Conservation (phyloP, 257 asterid species). For the Nicotiana tomentosiformis region DNA sequence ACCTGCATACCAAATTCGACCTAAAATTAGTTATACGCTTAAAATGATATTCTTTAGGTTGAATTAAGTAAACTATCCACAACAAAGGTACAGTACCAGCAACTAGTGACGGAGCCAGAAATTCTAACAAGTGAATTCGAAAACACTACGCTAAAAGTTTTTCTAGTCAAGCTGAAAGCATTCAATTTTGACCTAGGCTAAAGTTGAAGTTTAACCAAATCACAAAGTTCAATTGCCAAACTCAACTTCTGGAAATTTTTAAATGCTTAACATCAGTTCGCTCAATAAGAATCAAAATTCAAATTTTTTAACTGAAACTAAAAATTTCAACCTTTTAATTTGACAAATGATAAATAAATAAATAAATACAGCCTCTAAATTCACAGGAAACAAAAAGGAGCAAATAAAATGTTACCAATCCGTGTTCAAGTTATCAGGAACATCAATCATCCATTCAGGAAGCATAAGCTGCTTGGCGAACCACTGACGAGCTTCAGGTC, state of each 20-base stretch:
- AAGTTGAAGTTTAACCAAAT: not conserved
- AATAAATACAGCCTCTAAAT: not conserved
- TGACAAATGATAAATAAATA: not conserved
- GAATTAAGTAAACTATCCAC: not conserved
- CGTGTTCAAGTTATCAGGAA: slow-evolving; percentile 54
- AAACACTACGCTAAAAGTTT: too few relatives aligned
- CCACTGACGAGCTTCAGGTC: slow-evolving; percentile 81
- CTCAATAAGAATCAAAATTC: not conserved
- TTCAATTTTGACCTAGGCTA: not conserved
- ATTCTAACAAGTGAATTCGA: too few relatives aligned
- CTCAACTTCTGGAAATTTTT: not conserved
- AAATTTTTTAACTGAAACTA: not conserved
- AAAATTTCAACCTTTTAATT: too few relatives aligned
- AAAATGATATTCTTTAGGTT: not conserved
- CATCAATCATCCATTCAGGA: slow-evolving; percentile 96
- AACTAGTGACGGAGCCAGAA: too few relatives aligned
- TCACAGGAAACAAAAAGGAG: too few relatives aligned
- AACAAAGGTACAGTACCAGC: not conserved
- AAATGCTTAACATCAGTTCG: not conserved
- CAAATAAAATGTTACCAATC: slow-evolving; percentile 50
- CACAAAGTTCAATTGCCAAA: not conserved
- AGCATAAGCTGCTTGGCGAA: slow-evolving; percentile 96
- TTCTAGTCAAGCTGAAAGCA: not conserved
- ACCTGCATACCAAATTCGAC: slow-evolving; percentile 39
- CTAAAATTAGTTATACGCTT: not conserved